phyloP scores from a whole-genome alignment of 306 rosid genomes.

The Cicer arietinum region DNA sequence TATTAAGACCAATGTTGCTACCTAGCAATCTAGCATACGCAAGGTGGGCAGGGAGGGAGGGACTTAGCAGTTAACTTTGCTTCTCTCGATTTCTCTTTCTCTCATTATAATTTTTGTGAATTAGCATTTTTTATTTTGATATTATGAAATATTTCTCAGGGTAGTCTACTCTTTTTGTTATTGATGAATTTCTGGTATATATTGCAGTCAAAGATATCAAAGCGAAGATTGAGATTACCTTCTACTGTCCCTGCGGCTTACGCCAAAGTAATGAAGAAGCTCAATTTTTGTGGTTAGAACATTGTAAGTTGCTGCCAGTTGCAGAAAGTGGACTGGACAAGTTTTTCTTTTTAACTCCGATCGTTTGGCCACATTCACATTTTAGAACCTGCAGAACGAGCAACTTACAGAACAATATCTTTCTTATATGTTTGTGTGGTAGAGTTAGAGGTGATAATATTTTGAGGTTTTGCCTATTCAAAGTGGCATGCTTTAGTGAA shows the following conservation, averaged over 20 bases:
- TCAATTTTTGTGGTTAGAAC: constrained; percentile 65
- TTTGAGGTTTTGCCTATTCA: constrained; percentile 34
- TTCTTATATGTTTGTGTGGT: constrained; percentile 32
- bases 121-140: constrained; percentile 24
- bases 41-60: not conserved
- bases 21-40: not conserved
- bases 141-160: constrained; percentile 28
- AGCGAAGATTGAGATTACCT: constrained; percentile 82
- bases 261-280: constrained; percentile 96
- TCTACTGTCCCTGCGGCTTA: constrained; percentile 74
- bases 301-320: constrained; percentile 42
- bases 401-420: constrained; percentile 32
- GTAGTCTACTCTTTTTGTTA: constrained; percentile 31
- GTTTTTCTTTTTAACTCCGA: constrained; percentile 24
- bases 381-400: constrained; percentile 49
- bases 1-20: not conserved
- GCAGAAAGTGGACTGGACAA: constrained; percentile 38
- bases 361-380: constrained; percentile 38
- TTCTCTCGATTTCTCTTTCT: constrained; percentile 1
- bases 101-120: not conserved
- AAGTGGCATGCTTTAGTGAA: constrained; percentile 40
- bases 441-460: constrained; percentile 38
- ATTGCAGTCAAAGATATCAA: constrained; percentile 91
- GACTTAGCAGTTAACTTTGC: constrained; percentile 1
- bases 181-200: constrained; percentile 39